Evolutionary conservation across 495 filamentous ascomycete species (phyloP).

Genomic region (Chaetomium cochliodes): DNA sequence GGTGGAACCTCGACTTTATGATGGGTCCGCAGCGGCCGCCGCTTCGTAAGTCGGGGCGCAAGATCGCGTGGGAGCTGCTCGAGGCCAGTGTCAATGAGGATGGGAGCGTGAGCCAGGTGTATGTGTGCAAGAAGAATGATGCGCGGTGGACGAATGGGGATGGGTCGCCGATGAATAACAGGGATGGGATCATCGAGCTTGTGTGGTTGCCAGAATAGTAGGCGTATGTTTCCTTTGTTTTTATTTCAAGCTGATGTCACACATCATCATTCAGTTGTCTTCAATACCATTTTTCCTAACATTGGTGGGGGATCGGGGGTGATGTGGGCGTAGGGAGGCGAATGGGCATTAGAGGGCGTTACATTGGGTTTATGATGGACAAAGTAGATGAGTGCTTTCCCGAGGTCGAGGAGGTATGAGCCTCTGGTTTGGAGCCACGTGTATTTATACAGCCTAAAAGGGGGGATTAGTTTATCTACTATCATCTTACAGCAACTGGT

Average conservation of each 20-base stretch:
- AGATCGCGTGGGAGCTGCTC: conserved; percentile 55
- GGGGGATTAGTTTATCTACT: too few relatives aligned
- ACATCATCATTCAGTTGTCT: not conserved
- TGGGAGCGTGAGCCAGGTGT: conserved; percentile 48
- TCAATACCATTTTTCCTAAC: not conserved
- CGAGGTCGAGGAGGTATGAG: too few relatives aligned
- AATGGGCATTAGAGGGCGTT: not conserved
- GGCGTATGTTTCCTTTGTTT: not conserved
- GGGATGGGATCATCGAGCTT: conserved; percentile 53
- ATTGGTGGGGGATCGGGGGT: too few relatives aligned
- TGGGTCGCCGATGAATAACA: conserved; percentile 45
- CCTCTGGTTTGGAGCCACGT: not conserved
- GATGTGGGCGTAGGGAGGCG: not conserved
- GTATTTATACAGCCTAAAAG: too few relatives aligned
- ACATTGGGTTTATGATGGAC: not conserved
- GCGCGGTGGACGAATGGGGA: conserved; percentile 48
- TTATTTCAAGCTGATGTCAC: not conserved
- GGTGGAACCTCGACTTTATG: conserved; percentile 53
- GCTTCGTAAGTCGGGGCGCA: conserved; percentile 49
- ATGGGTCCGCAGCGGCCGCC: conserved; percentile 50
- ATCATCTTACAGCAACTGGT: too few relatives aligned
- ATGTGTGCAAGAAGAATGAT: conserved; percentile 49
- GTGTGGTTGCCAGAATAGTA: conserved; percentile 45
- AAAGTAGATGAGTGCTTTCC: not conserved
- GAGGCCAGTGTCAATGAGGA: conserved; percentile 43